Evolutionary conservation across 164 flowering plant species (phyloP).

Genomic region (Vitis amurensis): DNA sequence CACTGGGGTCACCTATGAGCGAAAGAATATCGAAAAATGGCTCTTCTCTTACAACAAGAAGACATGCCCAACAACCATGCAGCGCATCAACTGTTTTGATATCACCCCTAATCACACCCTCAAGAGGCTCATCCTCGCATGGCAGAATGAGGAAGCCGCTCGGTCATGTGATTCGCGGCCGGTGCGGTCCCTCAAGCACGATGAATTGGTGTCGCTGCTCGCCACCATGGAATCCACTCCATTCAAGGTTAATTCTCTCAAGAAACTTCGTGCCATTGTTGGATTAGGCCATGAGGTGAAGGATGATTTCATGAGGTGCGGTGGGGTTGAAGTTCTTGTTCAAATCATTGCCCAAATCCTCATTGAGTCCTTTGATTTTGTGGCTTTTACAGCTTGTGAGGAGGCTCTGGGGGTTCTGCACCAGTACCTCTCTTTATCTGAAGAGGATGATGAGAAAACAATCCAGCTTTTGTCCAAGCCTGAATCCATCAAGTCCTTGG

Average conservation of each 20-base stretch:
- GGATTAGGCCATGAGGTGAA: slow-evolving; percentile 30
- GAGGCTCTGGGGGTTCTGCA: slow-evolving; percentile 56
- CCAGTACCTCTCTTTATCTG: slow-evolving; percentile 25
- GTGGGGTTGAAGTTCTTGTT: slow-evolving; percentile 48
- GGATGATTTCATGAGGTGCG: slow-evolving; percentile 30
- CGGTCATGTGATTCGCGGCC: slow-evolving; percentile 5
- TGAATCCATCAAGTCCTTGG: slow-evolving; percentile 45
- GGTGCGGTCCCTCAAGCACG: slow-evolving; percentile 23
- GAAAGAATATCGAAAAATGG: slow-evolving; percentile 65
- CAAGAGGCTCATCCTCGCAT: slow-evolving; percentile 52
- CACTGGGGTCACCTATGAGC: slow-evolving; percentile 71
- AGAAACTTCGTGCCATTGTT: slow-evolving; percentile 40
- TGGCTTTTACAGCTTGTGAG: slow-evolving; percentile 55
- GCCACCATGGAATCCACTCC: slow-evolving; percentile 43
- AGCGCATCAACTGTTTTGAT: slow-evolving; percentile 26
- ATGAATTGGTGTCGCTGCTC: slow-evolving; percentile 38
- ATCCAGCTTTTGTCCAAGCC: slow-evolving; percentile 32
- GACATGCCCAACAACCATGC: slow-evolving; percentile 80
- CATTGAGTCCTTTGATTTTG: slow-evolving; percentile 42
- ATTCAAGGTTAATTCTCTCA: slow-evolving; percentile 51
- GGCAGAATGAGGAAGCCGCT: slow-evolving; percentile 24
- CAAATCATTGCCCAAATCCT: slow-evolving; percentile 33
- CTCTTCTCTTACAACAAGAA: slow-evolving; percentile 50
- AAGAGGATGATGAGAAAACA: slow-evolving; percentile 17
- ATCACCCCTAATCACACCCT: slow-evolving; percentile 76